Conservation (phyloP, 2,329 filamentous ascomycete genomes). For the Aureobasidium vineae region DNA sequence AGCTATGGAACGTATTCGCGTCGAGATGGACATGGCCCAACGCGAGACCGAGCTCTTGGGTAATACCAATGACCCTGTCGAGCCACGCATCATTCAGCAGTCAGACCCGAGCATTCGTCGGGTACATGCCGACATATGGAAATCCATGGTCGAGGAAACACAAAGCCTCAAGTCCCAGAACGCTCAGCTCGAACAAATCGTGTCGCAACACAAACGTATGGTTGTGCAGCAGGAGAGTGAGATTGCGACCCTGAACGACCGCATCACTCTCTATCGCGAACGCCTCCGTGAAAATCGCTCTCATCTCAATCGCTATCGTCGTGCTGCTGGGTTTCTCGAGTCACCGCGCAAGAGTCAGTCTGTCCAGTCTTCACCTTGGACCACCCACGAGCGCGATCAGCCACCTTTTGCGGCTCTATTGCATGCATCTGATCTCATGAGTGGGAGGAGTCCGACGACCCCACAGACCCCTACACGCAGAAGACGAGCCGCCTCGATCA, state of each 20-base stretch:
- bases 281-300: constrained; percentile 88
- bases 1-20: constrained; percentile 78
- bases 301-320: constrained; percentile 78
- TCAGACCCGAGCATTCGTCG: constrained; percentile 45
- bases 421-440: constrained; percentile 70
- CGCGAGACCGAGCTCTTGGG: constrained; percentile 77
- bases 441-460: constrained; percentile 59
- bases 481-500: constrained; percentile 37
- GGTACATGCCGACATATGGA: constrained; percentile 54
- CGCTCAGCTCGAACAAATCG: constrained; percentile 59
- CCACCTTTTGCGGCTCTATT: constrained; percentile 69
- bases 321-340: constrained; percentile 55
- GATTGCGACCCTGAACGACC: constrained; percentile 66
- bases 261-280: constrained; percentile 72
- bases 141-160: constrained; percentile 51
- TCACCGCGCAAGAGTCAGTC: constrained; percentile 4
- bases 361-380: constrained; percentile 37
- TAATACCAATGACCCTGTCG: constrained; percentile 64
- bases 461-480: constrained; percentile 62
- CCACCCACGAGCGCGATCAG: constrained; percentile 42
- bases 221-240: constrained; percentile 77
- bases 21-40: constrained; percentile 89
- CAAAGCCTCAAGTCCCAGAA: constrained; percentile 67
- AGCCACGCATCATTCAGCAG: constrained; percentile 42
- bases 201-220: constrained; percentile 72